Percentiles rank a stretch among this genome's conserved stretches.
Conservation (phyloP, 345 rosid genomes). For the Adansonia digitata region DNA sequence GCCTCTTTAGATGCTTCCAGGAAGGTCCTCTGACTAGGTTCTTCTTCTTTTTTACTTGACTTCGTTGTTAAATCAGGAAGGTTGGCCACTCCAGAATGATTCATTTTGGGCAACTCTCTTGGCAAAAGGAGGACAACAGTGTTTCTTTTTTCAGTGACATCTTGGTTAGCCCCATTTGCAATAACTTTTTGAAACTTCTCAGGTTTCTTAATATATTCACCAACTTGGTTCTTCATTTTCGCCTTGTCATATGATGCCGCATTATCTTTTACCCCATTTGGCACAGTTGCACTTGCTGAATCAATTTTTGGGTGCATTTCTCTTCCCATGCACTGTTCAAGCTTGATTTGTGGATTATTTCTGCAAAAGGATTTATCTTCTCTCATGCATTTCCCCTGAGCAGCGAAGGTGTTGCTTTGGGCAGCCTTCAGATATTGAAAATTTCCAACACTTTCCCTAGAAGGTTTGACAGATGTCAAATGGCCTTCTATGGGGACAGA, state of each 20-base stretch:
- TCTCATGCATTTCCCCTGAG: constrained; percentile 15
- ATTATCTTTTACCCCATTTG: constrained; percentile 27
- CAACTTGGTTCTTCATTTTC: constrained; percentile 27
- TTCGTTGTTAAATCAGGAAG: constrained; percentile 22
- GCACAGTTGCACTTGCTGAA: constrained; percentile 20
- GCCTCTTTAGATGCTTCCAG: constrained; percentile 26
- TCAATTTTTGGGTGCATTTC: constrained; percentile 23
- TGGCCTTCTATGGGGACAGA: constrained; percentile 39
- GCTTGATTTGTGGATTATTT: constrained; percentile 19
- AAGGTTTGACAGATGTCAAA: constrained; percentile 22
- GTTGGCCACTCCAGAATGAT: constrained; percentile 27
- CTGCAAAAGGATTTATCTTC: constrained; percentile 26
- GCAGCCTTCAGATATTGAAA: constrained; percentile 24
- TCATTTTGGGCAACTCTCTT: constrained; percentile 32
- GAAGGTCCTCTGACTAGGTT: constrained; percentile 36
- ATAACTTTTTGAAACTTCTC: constrained; percentile 28
- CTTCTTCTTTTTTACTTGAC: constrained; percentile 26
- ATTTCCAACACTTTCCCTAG: constrained; percentile 25
- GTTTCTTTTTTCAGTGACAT: constrained; percentile 24
- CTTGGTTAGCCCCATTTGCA: constrained; percentile 20
- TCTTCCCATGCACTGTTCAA: constrained; percentile 28
- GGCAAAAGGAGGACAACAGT: constrained; percentile 46
- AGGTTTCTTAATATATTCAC: constrained; percentile 26
- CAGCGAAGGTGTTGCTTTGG: constrained; percentile 18
- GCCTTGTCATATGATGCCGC: constrained; percentile 21